Percentiles rank a stretch among this genome's conserved stretches.
phyloP scores from a whole-genome alignment of 75 land plant species.

The Gnetum montanum region DNA sequence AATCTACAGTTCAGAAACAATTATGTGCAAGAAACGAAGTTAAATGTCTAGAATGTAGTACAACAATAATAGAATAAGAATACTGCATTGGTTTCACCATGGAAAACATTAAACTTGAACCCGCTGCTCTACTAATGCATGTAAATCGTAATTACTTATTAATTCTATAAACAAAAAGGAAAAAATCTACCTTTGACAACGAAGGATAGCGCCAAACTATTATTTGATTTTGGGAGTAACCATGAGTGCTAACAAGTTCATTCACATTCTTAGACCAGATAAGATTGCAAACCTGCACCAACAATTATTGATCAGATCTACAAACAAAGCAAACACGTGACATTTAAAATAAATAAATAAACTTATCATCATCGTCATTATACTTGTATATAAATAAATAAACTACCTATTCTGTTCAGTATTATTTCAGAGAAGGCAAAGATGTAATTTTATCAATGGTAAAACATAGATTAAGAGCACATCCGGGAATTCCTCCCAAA shows the following conservation, averaged over 20 bases:
- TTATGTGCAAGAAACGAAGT: background rate
- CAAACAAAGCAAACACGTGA: too few species aligned
- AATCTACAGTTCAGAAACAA: slow-evolving; percentile 39
- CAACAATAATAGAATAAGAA: background rate
- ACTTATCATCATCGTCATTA: too few species aligned
- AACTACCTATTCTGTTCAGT: too few species aligned
- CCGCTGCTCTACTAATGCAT: background rate
- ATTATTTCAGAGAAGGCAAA: background rate
- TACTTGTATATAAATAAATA: too few species aligned
- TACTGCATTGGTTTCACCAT: background rate
- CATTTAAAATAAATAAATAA: too few species aligned
- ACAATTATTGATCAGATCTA: too few species aligned
- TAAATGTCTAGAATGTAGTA: background rate
- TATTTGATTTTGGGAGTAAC: slow-evolving; percentile 97
- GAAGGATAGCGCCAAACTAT: slow-evolving; percentile 98
- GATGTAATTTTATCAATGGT: too few species aligned
- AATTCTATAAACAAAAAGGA: background rate
- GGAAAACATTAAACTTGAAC: background rate
- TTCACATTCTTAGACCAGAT: slow-evolving; percentile 95
- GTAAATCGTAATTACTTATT: slow-evolving; percentile 1
- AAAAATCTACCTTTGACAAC: slow-evolving; percentile 47
- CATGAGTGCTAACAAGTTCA: slow-evolving; percentile 97
- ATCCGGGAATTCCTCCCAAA: too few species aligned
- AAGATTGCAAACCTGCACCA: slow-evolving; percentile 90
- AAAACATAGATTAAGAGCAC: too few species aligned